These are phyloP conservation scores for Microascus cirrosus DNA, from an alignment of 2,329 filamentous ascomycete genomes.

Conservation along the genomic window DNA sequence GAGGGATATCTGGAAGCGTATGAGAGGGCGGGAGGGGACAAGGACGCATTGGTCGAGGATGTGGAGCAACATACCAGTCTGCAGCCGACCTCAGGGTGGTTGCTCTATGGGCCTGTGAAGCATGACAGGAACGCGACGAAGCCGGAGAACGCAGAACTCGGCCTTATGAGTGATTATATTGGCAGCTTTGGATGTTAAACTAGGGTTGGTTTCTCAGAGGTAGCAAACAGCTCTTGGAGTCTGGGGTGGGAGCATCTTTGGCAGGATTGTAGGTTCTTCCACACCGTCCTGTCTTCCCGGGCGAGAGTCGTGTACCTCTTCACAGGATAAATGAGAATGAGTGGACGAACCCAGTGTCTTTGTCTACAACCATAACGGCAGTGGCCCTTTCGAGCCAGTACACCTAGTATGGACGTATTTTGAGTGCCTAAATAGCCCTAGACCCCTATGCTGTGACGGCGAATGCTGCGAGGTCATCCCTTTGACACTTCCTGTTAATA, in stretches of 20 bases:
- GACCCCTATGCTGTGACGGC: no score
- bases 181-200: background rate
- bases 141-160: background rate
- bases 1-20: conserved; percentile 3
- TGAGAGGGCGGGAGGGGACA: background rate
- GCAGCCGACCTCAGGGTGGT: conserved; percentile 3
- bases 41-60: background rate
- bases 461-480: no score
- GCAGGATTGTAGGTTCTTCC: background rate
- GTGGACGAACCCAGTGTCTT: no score
- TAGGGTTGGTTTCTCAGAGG: background rate
- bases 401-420: no score
- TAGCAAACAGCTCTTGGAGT: no score
- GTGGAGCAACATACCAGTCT: background rate
- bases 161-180: background rate
- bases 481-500: no score
- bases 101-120: conserved; percentile 3
- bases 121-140: conserved; percentile 1
- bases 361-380: no score
- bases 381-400: no score
- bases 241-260: background rate
- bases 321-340: no score
- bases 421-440: no score
- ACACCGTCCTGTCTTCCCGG: background rate
- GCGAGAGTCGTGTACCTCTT: background rate